Percentiles rank a stretch among this genome's conserved stretches.
Conservation (phyloP, 768 basidiomycete species). For the Calocera cornea region DNA sequence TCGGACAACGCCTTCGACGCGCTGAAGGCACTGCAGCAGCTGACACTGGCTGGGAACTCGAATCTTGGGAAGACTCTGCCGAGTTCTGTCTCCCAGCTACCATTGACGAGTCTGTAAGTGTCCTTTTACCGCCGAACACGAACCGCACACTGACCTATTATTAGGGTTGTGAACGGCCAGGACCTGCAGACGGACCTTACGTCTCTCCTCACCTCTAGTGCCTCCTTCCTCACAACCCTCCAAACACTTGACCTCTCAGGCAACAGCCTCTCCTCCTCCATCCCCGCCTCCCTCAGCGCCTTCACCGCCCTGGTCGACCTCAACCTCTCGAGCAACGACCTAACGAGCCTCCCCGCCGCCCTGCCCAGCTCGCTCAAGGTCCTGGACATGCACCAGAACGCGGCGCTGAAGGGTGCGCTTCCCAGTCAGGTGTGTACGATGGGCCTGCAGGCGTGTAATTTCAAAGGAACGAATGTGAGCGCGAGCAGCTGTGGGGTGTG, state of each 20-base stretch:
- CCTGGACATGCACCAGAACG: conserved; percentile 28
- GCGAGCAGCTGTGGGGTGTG: neutral
- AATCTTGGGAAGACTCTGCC: conserved; percentile 31
- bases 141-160: neutral
- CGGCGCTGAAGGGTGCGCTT: conserved; percentile 25
- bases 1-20: conserved; percentile 23
- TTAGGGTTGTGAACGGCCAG: conserved; percentile 30
- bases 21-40: conserved; percentile 24
- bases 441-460: neutral
- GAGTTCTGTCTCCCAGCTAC: conserved; percentile 23
- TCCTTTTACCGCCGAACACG: neutral
- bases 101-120: conserved; percentile 31
- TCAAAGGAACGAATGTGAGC: neutral
- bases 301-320: conserved; percentile 27
- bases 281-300: conserved; percentile 26
- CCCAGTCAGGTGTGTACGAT: conserved; percentile 21
- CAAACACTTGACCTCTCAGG: conserved; percentile 14
- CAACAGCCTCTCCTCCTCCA: conserved; percentile 22
- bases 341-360: conserved; percentile 22
- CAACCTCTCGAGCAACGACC: conserved; percentile 29
- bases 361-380: conserved; percentile 28
- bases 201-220: conserved; percentile 16
- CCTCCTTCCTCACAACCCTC: neutral
- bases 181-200: conserved; percentile 25
- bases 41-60: conserved; percentile 31